Conservation (phyloP, 352 stramenopile species). For the Pythium rhizo-oryzae region DNA sequence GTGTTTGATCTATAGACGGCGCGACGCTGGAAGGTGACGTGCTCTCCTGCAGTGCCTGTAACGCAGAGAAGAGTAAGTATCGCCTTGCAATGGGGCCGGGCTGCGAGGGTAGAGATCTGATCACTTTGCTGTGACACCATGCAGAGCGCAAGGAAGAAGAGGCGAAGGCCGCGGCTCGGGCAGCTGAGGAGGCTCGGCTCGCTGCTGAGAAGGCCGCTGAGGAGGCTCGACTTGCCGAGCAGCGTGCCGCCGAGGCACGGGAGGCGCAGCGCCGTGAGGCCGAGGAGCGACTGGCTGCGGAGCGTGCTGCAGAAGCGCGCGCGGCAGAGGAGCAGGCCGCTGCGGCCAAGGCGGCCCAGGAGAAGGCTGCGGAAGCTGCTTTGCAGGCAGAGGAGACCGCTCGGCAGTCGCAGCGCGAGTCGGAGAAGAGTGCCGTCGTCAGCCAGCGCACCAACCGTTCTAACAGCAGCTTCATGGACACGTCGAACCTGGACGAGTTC, state of each 20-base stretch:
- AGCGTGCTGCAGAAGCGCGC: conserved; percentile 27
- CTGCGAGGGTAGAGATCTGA: no score
- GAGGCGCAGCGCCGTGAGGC: conserved; percentile 31
- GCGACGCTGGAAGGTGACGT: conserved; percentile 57
- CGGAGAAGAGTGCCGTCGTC: conserved; percentile 17
- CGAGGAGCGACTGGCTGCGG: conserved; percentile 45
- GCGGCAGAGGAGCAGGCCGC: conserved; percentile 34
- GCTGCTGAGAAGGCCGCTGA: conserved; percentile 17
- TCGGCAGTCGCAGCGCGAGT: conserved; percentile 23
- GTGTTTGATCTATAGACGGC: conserved; percentile 27
- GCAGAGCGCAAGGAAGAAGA: conserved; percentile 37
- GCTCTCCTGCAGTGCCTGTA: conserved; percentile 60
- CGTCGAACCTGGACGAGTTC: conserved; percentile 61
- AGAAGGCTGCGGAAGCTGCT: conserved; percentile 20
- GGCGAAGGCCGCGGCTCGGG: conserved; percentile 26
- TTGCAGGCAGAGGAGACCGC: conserved; percentile 26
- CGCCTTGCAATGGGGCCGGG: background rate
- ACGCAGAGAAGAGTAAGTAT: conserved; percentile 46
- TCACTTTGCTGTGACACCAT: no score
- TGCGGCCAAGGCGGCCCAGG: conserved; percentile 27
- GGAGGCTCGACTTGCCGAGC: conserved; percentile 37
- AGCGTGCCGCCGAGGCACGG: conserved; percentile 26
- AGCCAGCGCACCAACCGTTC: conserved; percentile 13
- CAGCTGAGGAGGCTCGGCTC: conserved; percentile 27
- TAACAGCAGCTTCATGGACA: conserved; percentile 32